Evolutionary conservation across 1,284 basidiomycete species (phyloP).

Genomic region (Lentinula novae-zelandiae): DNA sequence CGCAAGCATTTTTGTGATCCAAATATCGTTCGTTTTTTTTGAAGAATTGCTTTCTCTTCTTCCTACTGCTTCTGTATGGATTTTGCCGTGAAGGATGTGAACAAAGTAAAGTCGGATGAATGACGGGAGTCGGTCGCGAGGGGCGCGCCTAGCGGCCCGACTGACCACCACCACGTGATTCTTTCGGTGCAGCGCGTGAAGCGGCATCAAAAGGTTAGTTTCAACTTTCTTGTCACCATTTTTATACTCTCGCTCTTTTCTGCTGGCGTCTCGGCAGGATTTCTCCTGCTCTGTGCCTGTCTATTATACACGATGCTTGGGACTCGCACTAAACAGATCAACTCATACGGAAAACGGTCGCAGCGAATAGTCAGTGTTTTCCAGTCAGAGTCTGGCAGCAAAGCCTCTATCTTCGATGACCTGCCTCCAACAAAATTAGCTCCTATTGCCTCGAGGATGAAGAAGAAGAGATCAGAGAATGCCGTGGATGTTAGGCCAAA

Average conservation of each 20-base stretch:
- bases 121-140: too few species aligned
- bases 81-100: too few species aligned
- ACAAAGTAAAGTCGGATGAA: too few species aligned
- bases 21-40: too few species aligned
- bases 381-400: constrained; percentile 19
- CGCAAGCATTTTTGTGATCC: too few species aligned
- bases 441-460: constrained; percentile 41
- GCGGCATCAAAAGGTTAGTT: not conserved
- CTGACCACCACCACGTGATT: too few species aligned
- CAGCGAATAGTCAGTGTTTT: constrained; percentile 58
- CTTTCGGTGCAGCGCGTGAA: too few species aligned
- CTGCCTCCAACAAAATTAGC: constrained; percentile 30
- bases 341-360: constrained; percentile 63
- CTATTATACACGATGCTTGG: constrained; percentile 37
- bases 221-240: constrained; percentile 9
- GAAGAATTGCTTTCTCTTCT: too few species aligned
- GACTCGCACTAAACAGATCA: constrained; percentile 64
- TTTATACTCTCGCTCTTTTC: constrained; percentile 16
- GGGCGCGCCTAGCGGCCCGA: too few species aligned
- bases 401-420: constrained; percentile 36
- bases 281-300: constrained; percentile 8
- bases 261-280: constrained; percentile 7
- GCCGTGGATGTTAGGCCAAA: constrained; percentile 11
- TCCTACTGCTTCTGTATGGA: too few species aligned
- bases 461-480: constrained; percentile 37